Evolutionary conservation across 768 basidiomycete genomes (phyloP).

Genomic region (Hydnomerulius pinastri): DNA sequence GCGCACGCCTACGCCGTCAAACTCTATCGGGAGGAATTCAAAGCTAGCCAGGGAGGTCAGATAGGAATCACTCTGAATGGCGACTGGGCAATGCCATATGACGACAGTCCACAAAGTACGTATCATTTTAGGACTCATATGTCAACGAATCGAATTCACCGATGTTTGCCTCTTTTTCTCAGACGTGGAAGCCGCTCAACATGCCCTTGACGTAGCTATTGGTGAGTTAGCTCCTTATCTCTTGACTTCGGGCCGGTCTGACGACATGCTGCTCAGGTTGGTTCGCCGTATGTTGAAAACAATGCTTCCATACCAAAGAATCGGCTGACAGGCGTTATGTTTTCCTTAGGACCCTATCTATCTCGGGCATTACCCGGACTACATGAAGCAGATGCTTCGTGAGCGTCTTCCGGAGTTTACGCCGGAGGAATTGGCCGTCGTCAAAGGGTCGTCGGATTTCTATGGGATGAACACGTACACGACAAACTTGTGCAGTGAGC

Average conservation of each 20-base stretch:
- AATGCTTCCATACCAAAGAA: not conserved
- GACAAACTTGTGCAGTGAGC: conserved; percentile 60
- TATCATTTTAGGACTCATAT: not conserved
- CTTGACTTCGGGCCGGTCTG: conserved; percentile 21
- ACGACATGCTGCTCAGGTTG: conserved; percentile 42
- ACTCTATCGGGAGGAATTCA: conserved; percentile 67
- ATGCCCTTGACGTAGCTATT: conserved; percentile 71
- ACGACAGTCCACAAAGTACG: conserved; percentile 68
- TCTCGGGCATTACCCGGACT: conserved; percentile 66
- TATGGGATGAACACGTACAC: conserved; percentile 77
- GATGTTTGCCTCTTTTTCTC: conserved; percentile 5
- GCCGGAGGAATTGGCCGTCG: conserved; percentile 53
- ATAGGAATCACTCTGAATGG: conserved; percentile 84
- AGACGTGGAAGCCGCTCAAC: conserved; percentile 72
- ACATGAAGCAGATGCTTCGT: conserved; percentile 56
- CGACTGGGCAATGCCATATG: conserved; percentile 75
- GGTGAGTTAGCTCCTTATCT: conserved; percentile 46
- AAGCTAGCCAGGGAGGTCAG: conserved; percentile 58
- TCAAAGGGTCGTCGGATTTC: conserved; percentile 68
- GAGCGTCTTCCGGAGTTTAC: conserved; percentile 62
- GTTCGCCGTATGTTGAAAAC: conserved; percentile 49
- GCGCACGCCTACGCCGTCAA: conserved; percentile 70
- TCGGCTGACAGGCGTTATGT: not conserved
- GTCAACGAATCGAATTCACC: not conserved
- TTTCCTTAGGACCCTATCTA: conserved; percentile 61